Percentiles rank a stretch among this genome's conserved stretches.
phyloP scores from a whole-genome alignment of 768 basidiomycete species.

The Asterophora parasitica region DNA sequence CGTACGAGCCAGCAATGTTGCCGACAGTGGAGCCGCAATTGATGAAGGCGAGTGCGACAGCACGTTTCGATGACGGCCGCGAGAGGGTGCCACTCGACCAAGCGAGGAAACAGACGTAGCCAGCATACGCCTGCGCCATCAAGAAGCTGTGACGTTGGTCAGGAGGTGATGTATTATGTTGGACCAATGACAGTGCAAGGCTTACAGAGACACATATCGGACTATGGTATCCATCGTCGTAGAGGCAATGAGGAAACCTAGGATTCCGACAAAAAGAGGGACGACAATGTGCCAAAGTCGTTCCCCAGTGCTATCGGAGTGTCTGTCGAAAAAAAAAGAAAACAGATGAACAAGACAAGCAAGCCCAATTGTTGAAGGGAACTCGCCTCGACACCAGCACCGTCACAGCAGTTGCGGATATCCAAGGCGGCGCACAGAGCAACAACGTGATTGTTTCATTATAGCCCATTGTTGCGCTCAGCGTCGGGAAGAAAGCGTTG shows the following conservation, averaged over 20 bases:
- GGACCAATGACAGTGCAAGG: not conserved
- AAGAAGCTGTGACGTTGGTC: constrained; percentile 43
- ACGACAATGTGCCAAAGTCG: constrained; percentile 65
- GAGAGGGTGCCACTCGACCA: constrained; percentile 57
- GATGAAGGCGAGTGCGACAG: constrained; percentile 75
- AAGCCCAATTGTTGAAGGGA: not conserved
- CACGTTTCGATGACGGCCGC: constrained; percentile 75
- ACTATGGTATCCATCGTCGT: constrained; percentile 63
- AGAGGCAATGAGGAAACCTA: constrained; percentile 72
- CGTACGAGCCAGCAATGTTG: constrained; percentile 78
- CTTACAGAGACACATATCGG: constrained; percentile 69
- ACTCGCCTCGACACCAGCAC: constrained; percentile 46
- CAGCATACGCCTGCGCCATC: constrained; percentile 75
- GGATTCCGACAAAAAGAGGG: constrained; percentile 56
- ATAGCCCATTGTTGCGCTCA: constrained; percentile 70
- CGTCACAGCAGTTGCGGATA: constrained; percentile 56
- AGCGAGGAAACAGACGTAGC: constrained; percentile 56
- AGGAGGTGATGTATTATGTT: not conserved
- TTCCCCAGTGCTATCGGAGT: constrained; percentile 73
- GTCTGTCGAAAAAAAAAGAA: too few species aligned
- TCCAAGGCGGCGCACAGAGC: constrained; percentile 80
- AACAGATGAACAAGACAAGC: constrained; percentile 1
- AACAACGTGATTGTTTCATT: constrained; percentile 60
- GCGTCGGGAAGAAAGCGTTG: constrained; percentile 77
- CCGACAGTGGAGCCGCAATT: constrained; percentile 82